Conservation (phyloP, 2,329 filamentous ascomycete species). For the Arachnopeziza araneosa region DNA sequence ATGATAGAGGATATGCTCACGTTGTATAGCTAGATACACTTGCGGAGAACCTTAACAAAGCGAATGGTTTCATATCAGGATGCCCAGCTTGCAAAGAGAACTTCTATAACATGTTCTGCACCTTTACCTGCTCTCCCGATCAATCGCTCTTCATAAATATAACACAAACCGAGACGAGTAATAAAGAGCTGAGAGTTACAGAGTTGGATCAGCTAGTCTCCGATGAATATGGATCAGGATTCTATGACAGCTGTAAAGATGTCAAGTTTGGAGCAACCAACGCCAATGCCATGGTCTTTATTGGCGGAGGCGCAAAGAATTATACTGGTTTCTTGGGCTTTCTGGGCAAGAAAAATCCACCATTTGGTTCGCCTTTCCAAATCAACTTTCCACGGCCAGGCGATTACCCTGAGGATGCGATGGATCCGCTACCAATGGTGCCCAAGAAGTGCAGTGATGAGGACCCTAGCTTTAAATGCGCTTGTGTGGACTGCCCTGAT, state of each 20-base stretch:
- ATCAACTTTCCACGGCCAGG: conserved; percentile 77
- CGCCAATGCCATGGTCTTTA: conserved; percentile 89
- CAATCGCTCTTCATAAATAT: conserved; percentile 95
- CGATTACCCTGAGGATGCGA: conserved; percentile 57
- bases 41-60: conserved; percentile 77
- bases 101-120: conserved; percentile 98
- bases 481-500: conserved; percentile 85
- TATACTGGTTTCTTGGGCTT: conserved; percentile 86
- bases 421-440: conserved; percentile 64
- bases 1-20: neutral
- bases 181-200: conserved; percentile 59
- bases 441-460: conserved; percentile 87
- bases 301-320: conserved; percentile 90
- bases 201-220: conserved; percentile 89
- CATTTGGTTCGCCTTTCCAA: conserved; percentile 89
- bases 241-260: conserved; percentile 97
- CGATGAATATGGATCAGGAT: conserved; percentile 74
- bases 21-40: conserved; percentile 64
- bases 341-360: conserved; percentile 81
- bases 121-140: conserved; percentile 95
- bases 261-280: conserved; percentile 97
- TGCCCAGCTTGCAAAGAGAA: conserved; percentile 97
- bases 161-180: conserved; percentile 62
- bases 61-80: conserved; percentile 81
- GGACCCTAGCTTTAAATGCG: conserved; percentile 79